These are phyloP conservation scores for Hemisphaericaspora subhashii DNA, from an alignment of 1,139 yeast species.

Conservation along the genomic window DNA sequence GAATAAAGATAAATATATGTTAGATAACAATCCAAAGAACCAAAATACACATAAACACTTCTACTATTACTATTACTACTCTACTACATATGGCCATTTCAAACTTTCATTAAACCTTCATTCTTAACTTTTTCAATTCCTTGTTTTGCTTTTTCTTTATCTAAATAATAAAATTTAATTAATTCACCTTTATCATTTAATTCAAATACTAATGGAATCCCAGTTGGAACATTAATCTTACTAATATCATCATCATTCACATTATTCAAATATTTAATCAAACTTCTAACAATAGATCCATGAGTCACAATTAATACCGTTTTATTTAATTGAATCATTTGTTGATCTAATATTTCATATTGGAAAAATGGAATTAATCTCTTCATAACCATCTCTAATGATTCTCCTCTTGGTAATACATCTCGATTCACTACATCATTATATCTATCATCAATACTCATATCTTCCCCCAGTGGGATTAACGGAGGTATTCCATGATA, in stretches of 20 bases:
- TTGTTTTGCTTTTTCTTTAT: constrained; percentile 64
- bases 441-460: constrained; percentile 50
- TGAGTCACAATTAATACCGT: constrained; percentile 69
- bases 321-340: constrained; percentile 34
- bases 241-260: constrained; percentile 65
- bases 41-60: not conserved
- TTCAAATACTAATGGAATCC: constrained; percentile 67
- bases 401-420: constrained; percentile 63
- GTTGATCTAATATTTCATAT: constrained; percentile 37
- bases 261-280: constrained; percentile 56
- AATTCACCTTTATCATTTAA: constrained; percentile 46
- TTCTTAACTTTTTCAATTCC: constrained; percentile 66
- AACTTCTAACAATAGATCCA: constrained; percentile 72
- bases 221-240: constrained; percentile 72
- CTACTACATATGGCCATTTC: not conserved
- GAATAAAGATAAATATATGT: too few relatives aligned
- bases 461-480: constrained; percentile 25
- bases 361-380: constrained; percentile 59
- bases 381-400: constrained; percentile 63
- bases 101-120: constrained; percentile 43
- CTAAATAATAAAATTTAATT: constrained; percentile 55
- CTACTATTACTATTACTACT: too few relatives aligned
- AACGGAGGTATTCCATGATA: constrained; percentile 70
- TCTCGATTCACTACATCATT: constrained; percentile 20
- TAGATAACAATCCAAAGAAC: too few relatives aligned